Evolutionary conservation across 2,329 filamentous ascomycete genomes (phyloP).

Genomic region (Apiospora aurea): DNA sequence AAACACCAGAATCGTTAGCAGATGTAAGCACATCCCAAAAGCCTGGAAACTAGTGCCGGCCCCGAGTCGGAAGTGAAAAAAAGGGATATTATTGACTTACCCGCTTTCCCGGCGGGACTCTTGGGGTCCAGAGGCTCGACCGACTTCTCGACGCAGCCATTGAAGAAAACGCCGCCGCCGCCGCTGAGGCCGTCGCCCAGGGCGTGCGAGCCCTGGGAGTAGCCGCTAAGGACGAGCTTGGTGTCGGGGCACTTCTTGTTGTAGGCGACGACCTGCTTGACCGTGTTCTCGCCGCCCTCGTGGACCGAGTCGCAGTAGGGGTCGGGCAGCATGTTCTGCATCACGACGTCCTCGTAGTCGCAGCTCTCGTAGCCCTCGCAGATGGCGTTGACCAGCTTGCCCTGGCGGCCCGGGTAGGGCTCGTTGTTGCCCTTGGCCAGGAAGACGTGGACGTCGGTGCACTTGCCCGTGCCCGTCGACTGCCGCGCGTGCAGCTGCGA

Average conservation of each 20-base stretch:
- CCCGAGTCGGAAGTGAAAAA: neutral
- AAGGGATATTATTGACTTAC: slow-evolving; percentile 36
- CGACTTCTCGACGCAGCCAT: slow-evolving; percentile 39
- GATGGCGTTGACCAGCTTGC: slow-evolving; percentile 40
- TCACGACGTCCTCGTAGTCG: slow-evolving; percentile 41
- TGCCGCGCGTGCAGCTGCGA: slow-evolving; percentile 1
- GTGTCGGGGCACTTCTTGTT: slow-evolving; percentile 48
- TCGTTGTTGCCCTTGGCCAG: slow-evolving; percentile 43
- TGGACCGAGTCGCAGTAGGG: slow-evolving; percentile 47
- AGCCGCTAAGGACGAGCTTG: slow-evolving; percentile 50
- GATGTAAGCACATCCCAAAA: neutral
- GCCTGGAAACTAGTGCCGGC: slow-evolving; percentile 4
- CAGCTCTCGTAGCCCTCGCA: slow-evolving; percentile 35
- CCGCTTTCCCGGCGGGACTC: slow-evolving; percentile 41
- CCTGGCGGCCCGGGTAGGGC: slow-evolving; percentile 45
- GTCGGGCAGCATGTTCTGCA: slow-evolving; percentile 39
- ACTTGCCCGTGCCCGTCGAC: slow-evolving; percentile 28
- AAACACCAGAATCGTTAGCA: neutral
- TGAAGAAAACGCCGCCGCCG: slow-evolving; percentile 44
- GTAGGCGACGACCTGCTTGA: slow-evolving; percentile 49
- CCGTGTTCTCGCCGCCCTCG: slow-evolving; percentile 45
- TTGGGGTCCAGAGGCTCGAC: slow-evolving; percentile 37
- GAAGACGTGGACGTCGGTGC: slow-evolving; percentile 36
- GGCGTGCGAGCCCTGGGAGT: slow-evolving; percentile 50
- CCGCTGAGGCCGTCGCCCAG: slow-evolving; percentile 46